Evolutionary conservation across 805 yeast species (phyloP), one percentile per base, ranked within the genome.

Genomic region (Kregervanrija fluxuum): DNA sequence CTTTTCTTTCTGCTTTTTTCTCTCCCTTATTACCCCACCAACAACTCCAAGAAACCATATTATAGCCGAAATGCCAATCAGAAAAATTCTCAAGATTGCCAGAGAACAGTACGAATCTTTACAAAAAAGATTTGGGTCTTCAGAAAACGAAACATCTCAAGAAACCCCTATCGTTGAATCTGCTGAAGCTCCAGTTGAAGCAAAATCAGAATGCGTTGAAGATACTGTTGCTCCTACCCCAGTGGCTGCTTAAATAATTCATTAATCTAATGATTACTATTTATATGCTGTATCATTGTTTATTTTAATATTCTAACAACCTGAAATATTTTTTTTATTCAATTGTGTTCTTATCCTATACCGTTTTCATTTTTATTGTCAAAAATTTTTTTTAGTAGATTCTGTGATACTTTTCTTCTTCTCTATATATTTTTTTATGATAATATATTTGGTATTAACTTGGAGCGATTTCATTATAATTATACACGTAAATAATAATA

Each of bases 71-170:
- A 63, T 63, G 67, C 66, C 67, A 47, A 52, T 63, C 51, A 62
- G 65, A 61, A 55, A 58, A 54, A 61, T 63, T 44, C 37, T 57
- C 38, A 61, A 49, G 43, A 51, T 59, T 43, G 52, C 59, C 32
- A 62, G 62, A 55, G 51, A 53, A 37, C 67, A 61, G 48, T 57
- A 54, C 52, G 63, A 57, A 33, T 48, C 58, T 8, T 31, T 62
- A 44, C 54, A 55, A 46, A 62, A 56, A 46, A 59, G 64, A 54
- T 55, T 62, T 45, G 53, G 54, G 36, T 40, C 37, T 46, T 43
- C 44, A 40, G 46, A 42, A 37, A 40, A 37, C 8, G 52, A 46
- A 36, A 46, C 42, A 22, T 42, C 48, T n/a, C 46, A 46, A 35
- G 51, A 17, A 4, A 48, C 49, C 11, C 46, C 51, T 35, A 51